Percentiles rank a stretch among this genome's conserved stretches.
Evolutionary conservation across 2,329 filamentous ascomycete genomes (phyloP).

Genomic region (Pseudopithomyces maydicus): DNA sequence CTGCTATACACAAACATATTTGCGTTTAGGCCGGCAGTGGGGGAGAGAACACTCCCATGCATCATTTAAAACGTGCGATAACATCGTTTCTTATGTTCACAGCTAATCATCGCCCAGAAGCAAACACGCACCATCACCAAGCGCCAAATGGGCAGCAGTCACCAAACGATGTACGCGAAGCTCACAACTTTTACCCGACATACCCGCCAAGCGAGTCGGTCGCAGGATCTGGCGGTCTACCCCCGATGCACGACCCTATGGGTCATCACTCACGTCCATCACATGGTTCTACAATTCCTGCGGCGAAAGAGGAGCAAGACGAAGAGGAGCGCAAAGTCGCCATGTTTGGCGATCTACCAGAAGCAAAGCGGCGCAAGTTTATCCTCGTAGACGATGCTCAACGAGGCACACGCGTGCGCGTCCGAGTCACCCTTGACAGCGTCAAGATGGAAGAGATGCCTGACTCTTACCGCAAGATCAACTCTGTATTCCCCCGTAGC

Average conservation of each 20-base stretch:
- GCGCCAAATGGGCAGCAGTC: constrained; percentile 61
- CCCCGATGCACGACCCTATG: constrained; percentile 66
- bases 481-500: constrained; percentile 87
- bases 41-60: constrained; percentile 5
- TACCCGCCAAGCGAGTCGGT: constrained; percentile 65
- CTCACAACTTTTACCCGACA: constrained; percentile 76
- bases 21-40: constrained; percentile 23
- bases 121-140: constrained; percentile 71
- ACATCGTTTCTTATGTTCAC: constrained; percentile 49
- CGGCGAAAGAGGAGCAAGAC: constrained; percentile 57
- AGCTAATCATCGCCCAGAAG: constrained; percentile 65
- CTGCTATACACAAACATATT: constrained; percentile 30
- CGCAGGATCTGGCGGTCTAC: constrained; percentile 63
- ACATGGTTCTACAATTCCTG: constrained; percentile 49
- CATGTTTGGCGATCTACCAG: constrained; percentile 86
- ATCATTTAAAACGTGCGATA: constrained; percentile 42
- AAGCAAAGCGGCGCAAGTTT: constrained; percentile 92
- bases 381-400: constrained; percentile 92
- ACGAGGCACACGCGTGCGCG: constrained; percentile 74
- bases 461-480: constrained; percentile 88
- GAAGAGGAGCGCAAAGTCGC: constrained; percentile 66
- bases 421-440: constrained; percentile 89
- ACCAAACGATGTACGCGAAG: constrained; percentile 70
- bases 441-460: constrained; percentile 96
- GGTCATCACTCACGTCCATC: constrained; percentile 51